A percentile compares a stretch with the other conserved stretches of the same genome.
Evolutionary conservation across 805 yeast species (phyloP).

Genomic region (Jamesozyma rosinii): DNA sequence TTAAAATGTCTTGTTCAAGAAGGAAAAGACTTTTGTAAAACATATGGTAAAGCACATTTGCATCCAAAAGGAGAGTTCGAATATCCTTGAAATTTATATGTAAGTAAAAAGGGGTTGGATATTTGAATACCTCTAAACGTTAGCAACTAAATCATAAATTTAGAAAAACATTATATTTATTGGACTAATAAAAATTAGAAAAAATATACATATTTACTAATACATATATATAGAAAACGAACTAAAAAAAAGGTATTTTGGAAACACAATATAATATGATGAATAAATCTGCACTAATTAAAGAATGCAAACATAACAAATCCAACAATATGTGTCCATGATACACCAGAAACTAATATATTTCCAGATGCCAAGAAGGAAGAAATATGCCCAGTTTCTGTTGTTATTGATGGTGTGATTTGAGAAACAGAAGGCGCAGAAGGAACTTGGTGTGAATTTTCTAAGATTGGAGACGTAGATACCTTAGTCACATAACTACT

Average conservation of each 20-base stretch:
- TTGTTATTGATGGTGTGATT: background rate
- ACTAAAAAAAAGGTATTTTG: background rate
- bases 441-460: background rate
- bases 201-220: background rate
- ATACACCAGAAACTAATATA: background rate
- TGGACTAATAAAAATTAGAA: background rate
- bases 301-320: background rate
- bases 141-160: background rate
- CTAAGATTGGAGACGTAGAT: background rate
- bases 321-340: background rate
- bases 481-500: background rate
- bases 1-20: conserved; percentile 2
- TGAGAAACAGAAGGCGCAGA: background rate
- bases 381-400: background rate
- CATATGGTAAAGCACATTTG: conserved; percentile 10
- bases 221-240: background rate
- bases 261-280: background rate
- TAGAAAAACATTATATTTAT: background rate
- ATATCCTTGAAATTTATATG: too few relatives aligned
- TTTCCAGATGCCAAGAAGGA: background rate
- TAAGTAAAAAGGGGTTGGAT: too few relatives aligned
- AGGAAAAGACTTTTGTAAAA: conserved; percentile 7
- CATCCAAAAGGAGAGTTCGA: too few relatives aligned
- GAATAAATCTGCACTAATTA: background rate
- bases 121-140: too few relatives aligned